A percentile compares a stretch with the other conserved stretches of the same genome.
phyloP scores from a whole-genome alignment of 140 eudicot species.

The Bidens hawaiensis region DNA sequence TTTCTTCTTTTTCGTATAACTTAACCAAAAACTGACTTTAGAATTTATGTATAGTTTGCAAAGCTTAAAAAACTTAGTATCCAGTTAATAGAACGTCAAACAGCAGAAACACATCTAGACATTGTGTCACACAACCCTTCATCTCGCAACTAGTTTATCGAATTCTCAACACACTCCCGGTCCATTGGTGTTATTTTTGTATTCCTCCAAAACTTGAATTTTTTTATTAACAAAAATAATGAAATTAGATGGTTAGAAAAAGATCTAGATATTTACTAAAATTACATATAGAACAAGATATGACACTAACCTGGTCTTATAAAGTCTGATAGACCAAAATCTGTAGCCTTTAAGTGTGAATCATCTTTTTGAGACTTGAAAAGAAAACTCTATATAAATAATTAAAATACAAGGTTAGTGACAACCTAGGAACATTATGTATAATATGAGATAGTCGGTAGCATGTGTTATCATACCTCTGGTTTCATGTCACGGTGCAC shows the following conservation, averaged over 20 bases:
- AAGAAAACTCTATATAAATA: slow-evolving; percentile 64
- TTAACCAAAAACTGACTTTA: no score
- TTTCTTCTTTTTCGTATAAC: no score
- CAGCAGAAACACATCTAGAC: not conserved
- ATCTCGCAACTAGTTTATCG: not conserved
- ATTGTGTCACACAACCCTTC: not conserved
- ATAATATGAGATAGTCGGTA: not conserved
- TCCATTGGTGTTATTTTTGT: not conserved
- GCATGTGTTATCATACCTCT: slow-evolving; percentile 49
- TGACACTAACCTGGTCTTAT: slow-evolving; percentile 71
- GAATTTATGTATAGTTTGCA: no score
- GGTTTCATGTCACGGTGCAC: slow-evolving; percentile 99
- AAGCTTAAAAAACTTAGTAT: not conserved
- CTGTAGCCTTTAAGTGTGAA: slow-evolving; percentile 88
- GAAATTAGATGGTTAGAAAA: no score
- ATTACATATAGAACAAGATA: no score
- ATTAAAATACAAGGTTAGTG: slow-evolving; percentile 3
- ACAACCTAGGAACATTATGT: slow-evolving; percentile 1
- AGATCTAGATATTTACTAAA: no score
- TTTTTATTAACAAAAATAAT: not conserved
- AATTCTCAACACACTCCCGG: not conserved
- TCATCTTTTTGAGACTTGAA: slow-evolving; percentile 80
- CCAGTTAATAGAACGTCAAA: not conserved
- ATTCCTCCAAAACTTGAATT: not conserved
- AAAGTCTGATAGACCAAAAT: slow-evolving; percentile 94